These are phyloP conservation scores for Solanum paucissectum DNA, from an alignment of 257 asterid genomes.

Conservation along the genomic window DNA sequence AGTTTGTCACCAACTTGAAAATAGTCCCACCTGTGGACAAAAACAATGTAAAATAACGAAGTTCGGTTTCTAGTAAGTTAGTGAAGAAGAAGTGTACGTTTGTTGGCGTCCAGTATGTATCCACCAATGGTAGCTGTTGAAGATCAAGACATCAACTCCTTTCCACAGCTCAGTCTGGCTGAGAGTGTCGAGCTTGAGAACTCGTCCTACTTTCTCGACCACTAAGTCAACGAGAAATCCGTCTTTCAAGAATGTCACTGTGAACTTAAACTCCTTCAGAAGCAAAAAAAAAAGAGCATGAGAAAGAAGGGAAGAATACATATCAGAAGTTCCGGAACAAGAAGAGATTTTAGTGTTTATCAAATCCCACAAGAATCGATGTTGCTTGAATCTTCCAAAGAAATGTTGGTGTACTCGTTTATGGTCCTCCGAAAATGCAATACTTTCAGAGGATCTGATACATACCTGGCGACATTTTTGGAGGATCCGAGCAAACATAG, in stretches of 20 bases:
- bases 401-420: not conserved
- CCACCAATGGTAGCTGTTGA: slow-evolving; percentile 86
- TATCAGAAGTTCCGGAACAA: not conserved
- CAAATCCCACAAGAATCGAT: not conserved
- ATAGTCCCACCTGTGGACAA: not conserved
- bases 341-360: not conserved
- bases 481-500: not conserved
- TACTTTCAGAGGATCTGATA: not conserved
- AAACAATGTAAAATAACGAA: not conserved
- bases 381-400: not conserved
- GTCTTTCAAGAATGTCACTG: slow-evolving; percentile 34
- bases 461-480: not conserved
- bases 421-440: not conserved
- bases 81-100: slow-evolving; percentile 16
- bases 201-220: slow-evolving; percentile 20
- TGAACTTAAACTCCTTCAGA: slow-evolving; percentile 28
- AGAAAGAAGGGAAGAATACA: not conserved
- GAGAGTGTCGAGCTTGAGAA: slow-evolving; percentile 46
- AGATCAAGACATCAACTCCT: slow-evolving; percentile 38
- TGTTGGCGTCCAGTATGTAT: slow-evolving; percentile 40
- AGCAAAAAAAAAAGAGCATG: not conserved
- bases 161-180: slow-evolving; percentile 28
- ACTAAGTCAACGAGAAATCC: slow-evolving; percentile 54
- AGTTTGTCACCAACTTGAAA: not conserved
- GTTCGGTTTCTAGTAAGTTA: not conserved